Evolutionary conservation across 768 basidiomycete species (phyloP).

Genomic region (Coprinopsis cinerea): DNA sequence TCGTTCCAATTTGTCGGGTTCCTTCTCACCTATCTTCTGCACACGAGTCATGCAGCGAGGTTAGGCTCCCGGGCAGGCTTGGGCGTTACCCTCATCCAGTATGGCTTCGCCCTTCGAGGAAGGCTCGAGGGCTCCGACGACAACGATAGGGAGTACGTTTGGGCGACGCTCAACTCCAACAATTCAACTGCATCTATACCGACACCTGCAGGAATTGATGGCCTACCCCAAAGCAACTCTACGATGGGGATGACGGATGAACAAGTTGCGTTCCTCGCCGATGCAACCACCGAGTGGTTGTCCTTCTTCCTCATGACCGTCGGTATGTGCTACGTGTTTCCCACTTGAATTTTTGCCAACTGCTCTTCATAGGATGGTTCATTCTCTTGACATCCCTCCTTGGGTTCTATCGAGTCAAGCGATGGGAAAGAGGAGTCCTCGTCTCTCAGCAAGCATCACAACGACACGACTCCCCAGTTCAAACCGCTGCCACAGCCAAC

Average conservation of each 20-base stretch:
- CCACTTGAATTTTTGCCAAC: neutral
- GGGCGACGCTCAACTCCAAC: no score
- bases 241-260: conserved; percentile 24
- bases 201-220: neutral
- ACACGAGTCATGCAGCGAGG: conserved; percentile 89
- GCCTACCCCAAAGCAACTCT: neutral
- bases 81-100: conserved; percentile 95
- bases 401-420: conserved; percentile 85
- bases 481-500: conserved; percentile 15
- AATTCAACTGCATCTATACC: no score
- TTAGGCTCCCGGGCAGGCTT: conserved; percentile 91
- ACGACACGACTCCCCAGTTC: conserved; percentile 12
- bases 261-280: conserved; percentile 39
- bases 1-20: conserved; percentile 98
- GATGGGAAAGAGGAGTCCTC: conserved; percentile 78
- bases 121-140: conserved; percentile 38
- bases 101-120: conserved; percentile 77
- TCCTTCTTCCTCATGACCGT: conserved; percentile 93
- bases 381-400: conserved; percentile 81
- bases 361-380: conserved; percentile 25
- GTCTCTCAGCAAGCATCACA: conserved; percentile 40
- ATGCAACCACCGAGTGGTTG: conserved; percentile 87
- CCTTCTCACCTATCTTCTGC: conserved; percentile 88
- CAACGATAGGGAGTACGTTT: conserved; percentile 21
- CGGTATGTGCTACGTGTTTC: conserved; percentile 34